Percentiles rank a stretch among this genome's conserved stretches.
phyloP scores from a whole-genome alignment of 345 rosid species.

The Sonneratia alba region DNA sequence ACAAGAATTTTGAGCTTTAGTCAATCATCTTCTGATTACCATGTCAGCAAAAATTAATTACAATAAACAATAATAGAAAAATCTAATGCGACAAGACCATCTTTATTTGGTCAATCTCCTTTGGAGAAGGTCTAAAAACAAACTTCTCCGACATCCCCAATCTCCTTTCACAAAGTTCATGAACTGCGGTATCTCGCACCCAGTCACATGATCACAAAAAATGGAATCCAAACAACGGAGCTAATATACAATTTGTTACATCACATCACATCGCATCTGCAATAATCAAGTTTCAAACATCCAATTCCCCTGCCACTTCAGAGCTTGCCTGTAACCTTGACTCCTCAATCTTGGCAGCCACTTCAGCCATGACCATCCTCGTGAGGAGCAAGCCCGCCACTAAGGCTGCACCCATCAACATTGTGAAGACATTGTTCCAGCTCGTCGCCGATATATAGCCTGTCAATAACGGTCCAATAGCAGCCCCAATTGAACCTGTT shows the following conservation, averaged over 20 bases:
- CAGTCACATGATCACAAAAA: too few species aligned
- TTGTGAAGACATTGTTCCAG: constrained; percentile 83
- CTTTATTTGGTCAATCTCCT: background rate
- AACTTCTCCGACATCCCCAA: background rate
- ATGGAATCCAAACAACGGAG: too few species aligned
- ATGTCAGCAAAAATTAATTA: background rate
- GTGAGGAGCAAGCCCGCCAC: constrained; percentile 71
- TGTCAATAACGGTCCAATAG: constrained; percentile 77
- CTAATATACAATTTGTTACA: background rate
- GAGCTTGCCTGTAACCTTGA: constrained; percentile 13
- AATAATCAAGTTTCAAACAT: background rate
- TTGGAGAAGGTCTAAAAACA: background rate
- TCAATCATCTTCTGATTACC: background rate
- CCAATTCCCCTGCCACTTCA: background rate
- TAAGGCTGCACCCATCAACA: constrained; percentile 88
- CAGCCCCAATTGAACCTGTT: constrained; percentile 95
- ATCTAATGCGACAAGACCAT: background rate
- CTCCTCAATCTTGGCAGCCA: constrained; percentile 42
- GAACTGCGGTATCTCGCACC: too few species aligned
- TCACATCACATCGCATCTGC: background rate
- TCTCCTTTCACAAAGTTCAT: background rate
- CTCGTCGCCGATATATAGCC: constrained; percentile 81
- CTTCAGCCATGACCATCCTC: constrained; percentile 72
- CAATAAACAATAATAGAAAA: background rate
- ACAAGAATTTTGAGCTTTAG: background rate